Evolutionary conservation across 192 early-diverging fungal species (phyloP), one percentile per base, ranked within the genome.

Genomic region (Coemansia pectinata): DNA sequence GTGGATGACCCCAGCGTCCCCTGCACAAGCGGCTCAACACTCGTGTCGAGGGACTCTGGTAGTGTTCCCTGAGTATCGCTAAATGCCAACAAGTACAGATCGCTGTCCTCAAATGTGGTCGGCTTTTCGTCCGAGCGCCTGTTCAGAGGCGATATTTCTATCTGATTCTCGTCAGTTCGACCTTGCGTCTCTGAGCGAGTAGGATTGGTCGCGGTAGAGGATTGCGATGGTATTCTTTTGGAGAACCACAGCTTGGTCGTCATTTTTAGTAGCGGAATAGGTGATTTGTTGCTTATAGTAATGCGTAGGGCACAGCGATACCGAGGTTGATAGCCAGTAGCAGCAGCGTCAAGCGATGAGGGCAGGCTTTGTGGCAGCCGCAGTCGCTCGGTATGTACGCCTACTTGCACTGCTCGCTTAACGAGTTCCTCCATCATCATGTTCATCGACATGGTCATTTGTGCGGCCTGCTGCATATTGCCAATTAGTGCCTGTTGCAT

Each of bases 381-480:
- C n/a, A 70, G 29, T 14, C 33, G 45, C n/a, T 66, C n/a, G 4
- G 80, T 72, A 50, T 74, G 63, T 12, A 83, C 73, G 39, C 66
- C 38, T 5, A 72, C 58, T n/a, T 66, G 71, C n/a, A 83, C 60
- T 3, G 81, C 73, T 11, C 76, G 68, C 45, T 58, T 53, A 17
- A 83, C 76, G 12, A 83, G 65, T 34, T 83, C 81, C 63, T 83
- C 81, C 81, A 83, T 83, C 81, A 83, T 83, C 25, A 52, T 61
- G 55, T 83, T 83, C 81, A 83, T 77, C 34, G 81, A 78, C 47
- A 70, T 45, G 15, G 73, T 83, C 81, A 83, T 71, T 67, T 72
- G 76, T 23, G 70, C 76, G 7, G 76, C 81, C 63, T 78, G 81
- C 48, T 75, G 76, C 75, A 83, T 68, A 67, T 83, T 83, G 50